Percentiles rank a stretch among this genome's conserved stretches.
Conservation (phyloP, 2,329 filamentous ascomycete species). For the Paraconiothyrium brasiliense region DNA sequence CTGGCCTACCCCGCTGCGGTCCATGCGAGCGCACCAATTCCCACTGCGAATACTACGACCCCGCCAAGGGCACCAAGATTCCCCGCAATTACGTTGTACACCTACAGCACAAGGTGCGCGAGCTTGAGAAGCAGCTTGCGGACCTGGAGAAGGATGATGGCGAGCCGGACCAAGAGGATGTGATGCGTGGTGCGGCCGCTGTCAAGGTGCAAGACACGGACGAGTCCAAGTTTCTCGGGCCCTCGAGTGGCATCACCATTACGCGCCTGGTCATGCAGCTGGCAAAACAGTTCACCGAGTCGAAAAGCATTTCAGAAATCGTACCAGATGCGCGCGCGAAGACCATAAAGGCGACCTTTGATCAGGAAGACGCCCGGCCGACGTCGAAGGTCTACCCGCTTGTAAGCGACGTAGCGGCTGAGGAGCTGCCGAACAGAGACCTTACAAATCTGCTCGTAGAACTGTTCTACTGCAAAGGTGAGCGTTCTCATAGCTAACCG, state of each 20-base stretch:
- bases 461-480: conserved; percentile 86
- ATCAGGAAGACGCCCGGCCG: conserved; percentile 71
- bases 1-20: conserved; percentile 86
- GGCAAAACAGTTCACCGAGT: conserved; percentile 91
- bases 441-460: conserved; percentile 83
- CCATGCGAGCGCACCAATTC: conserved; percentile 93
- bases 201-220: conserved; percentile 86
- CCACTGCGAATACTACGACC: conserved; percentile 94
- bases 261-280: conserved; percentile 95
- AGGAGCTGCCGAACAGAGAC: conserved; percentile 75
- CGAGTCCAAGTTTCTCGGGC: conserved; percentile 89
- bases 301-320: conserved; percentile 89
- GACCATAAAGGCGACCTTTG: conserved; percentile 73
- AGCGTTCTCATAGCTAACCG: conserved; percentile 2
- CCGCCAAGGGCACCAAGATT: conserved; percentile 83
- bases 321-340: conserved; percentile 78
- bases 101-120: conserved; percentile 85
- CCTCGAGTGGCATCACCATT: conserved; percentile 95
- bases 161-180: conserved; percentile 78
- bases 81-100: conserved; percentile 92
- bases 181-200: conserved; percentile 85
- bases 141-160: conserved; percentile 78
- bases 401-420: conserved; percentile 84
- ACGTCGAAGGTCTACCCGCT: conserved; percentile 87
- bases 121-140: conserved; percentile 81